Evolutionary conservation across 208 protist species (phyloP), one percentile per base, ranked within the genome.

Genomic region (Leptomonas pyrrhocoris): DNA sequence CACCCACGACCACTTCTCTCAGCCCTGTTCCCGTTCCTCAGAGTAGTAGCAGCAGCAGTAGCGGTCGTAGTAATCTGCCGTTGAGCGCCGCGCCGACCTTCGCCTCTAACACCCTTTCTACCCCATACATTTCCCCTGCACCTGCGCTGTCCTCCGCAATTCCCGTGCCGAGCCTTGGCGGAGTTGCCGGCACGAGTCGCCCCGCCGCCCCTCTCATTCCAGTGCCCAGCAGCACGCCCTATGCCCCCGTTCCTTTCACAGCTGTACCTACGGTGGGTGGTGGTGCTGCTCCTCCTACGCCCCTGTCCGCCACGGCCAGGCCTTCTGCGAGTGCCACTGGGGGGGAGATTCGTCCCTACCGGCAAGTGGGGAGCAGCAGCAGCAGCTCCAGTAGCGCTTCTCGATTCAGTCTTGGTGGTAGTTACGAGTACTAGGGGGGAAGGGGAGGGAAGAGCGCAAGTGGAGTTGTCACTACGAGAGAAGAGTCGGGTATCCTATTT

Each of bases 1-100:
- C 83, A 77, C 34, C 54, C 48, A 16, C 76, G 82, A 42, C 73
- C 61, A 31, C 42, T 81, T 45, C 60, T 55, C 1, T 28, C 65
- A 43, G 30, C 71, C 43, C 18, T 80, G 46, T 40, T 28, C 43
- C 57, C 63, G 38, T 51, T 50, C 13, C 68, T 81, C 11, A 67
- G 48, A 19, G 28, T 19, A 34, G 46, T 27, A 18, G n/a, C 34
- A 15, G n/a, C 18, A 73, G 27, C 7, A 23, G n/a, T n/a, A n/a
- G n/a, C n/a, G n/a, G n/a, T n/a, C n/a, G n/a, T n/a, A n/a, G n/a
- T n/a, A n/a, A n/a, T n/a, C n/a, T n/a, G n/a, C n/a, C n/a, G n/a
- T n/a, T n/a, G n/a, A n/a, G n/a, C n/a, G n/a, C n/a, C n/a, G n/a
- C n/a, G n/a, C n/a, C n/a, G n/a, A n/a, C 42, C 4, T 8, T 61